phyloP scores from a whole-genome alignment of 2,329 filamentous ascomycete species.

The Ophiocordyceps australis region DNA sequence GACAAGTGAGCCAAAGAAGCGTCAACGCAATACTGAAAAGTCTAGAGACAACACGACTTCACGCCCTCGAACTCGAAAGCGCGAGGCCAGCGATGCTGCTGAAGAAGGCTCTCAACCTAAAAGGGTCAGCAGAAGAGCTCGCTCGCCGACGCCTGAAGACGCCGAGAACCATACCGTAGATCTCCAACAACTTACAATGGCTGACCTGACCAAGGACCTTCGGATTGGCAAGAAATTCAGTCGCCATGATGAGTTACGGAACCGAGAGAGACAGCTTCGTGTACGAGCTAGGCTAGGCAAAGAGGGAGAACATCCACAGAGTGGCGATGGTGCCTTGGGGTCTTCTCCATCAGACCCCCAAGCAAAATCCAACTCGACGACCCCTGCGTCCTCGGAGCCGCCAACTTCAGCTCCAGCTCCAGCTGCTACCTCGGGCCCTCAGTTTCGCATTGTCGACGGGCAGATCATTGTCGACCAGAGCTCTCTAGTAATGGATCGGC shows the following conservation, averaged over 20 bases:
- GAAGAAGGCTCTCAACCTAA: conserved; percentile 6
- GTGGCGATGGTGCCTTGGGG: conserved; percentile 4
- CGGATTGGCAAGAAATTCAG: conserved; percentile 59
- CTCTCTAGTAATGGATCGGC: conserved; percentile 49
- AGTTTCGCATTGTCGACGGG: conserved; percentile 50
- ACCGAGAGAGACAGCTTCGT: conserved; percentile 36
- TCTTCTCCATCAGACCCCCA: conserved; percentile 3
- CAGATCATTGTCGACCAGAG: conserved; percentile 53
- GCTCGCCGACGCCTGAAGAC: conserved; percentile 41
- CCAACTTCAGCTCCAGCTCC: conserved; percentile 5
- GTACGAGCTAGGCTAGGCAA: conserved; percentile 12
- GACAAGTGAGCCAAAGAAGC: conserved; percentile 13
- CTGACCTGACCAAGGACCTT: conserved; percentile 51
- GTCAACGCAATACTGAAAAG: conserved; percentile 13
- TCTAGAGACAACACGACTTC: conserved; percentile 5
- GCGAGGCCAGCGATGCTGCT: conserved; percentile 8
- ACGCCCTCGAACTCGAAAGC: conserved; percentile 9
- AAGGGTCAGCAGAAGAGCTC: conserved; percentile 15
- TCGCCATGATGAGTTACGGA: conserved; percentile 52
- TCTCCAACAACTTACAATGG: conserved; percentile 49
- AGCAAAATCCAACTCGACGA: conserved; percentile 3
- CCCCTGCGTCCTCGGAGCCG: conserved; percentile 3
- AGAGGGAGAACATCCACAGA: conserved; percentile 8
- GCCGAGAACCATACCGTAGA: conserved; percentile 47
- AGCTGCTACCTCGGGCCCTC: conserved; percentile 21